Evolutionary conservation across 129 eudicot genomes (phyloP).

Genomic region (Arctium lappa): DNA sequence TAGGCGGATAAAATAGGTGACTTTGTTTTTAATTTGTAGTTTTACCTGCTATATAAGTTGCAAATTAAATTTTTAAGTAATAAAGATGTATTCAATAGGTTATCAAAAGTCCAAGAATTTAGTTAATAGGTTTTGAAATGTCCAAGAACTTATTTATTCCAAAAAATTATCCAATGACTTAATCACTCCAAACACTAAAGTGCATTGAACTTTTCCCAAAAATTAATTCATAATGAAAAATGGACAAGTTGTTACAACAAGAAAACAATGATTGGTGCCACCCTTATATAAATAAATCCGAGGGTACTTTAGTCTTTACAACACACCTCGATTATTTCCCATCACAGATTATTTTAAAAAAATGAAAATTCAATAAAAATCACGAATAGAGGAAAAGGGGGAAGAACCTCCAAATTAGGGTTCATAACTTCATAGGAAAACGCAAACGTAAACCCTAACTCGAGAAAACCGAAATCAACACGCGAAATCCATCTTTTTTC

Average conservation of each 20-base stretch:
- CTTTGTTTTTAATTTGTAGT: no score
- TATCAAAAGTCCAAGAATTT: no score
- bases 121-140: no score
- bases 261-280: slow-evolving; percentile 3
- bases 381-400: slow-evolving; percentile 22
- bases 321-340: slow-evolving; percentile 11
- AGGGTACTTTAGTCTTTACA: slow-evolving; percentile 20
- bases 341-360: slow-evolving; percentile 14
- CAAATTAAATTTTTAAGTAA: no score
- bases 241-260: neutral
- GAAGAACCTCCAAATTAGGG: slow-evolving; percentile 33
- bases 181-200: no score
- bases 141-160: no score
- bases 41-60: no score
- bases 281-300: neutral
- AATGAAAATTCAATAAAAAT: neutral
- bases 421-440: slow-evolving; percentile 1
- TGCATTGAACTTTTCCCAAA: no score
- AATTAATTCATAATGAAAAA: no score
- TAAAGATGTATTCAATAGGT: no score
- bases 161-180: no score
- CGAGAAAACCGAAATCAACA: slow-evolving; percentile 6
- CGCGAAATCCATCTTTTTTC: neutral
- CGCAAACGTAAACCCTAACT: slow-evolving; percentile 10
- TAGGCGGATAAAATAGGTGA: no score